A percentile compares a stretch with the other conserved stretches of the same genome.
Evolutionary conservation across 768 basidiomycete genomes (phyloP).

Genomic region (Macrocybe gigantea): DNA sequence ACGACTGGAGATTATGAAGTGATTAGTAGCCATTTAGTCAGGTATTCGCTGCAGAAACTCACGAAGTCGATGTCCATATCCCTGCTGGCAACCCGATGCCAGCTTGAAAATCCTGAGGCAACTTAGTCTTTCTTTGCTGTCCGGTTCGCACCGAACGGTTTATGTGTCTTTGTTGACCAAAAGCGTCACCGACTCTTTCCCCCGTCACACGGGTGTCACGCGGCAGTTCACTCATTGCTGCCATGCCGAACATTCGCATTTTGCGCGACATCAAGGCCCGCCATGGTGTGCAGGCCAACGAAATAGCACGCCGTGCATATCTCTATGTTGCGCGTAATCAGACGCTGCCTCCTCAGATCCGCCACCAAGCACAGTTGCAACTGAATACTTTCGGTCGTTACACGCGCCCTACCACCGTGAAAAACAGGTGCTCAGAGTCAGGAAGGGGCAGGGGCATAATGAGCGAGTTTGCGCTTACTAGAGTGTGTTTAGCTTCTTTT

Average conservation of each 20-base stretch:
- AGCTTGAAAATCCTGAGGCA: not conserved
- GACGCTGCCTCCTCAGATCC: slow-evolving; percentile 79
- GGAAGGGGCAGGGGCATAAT: slow-evolving; percentile 87
- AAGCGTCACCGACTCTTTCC: slow-evolving; percentile 6
- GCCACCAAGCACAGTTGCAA: slow-evolving; percentile 92
- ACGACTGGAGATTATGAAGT: slow-evolving; percentile 15
- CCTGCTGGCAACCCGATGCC: no score
- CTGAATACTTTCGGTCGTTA: slow-evolving; percentile 82
- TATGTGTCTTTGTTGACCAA: slow-evolving; percentile 26
- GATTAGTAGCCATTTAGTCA: not conserved
- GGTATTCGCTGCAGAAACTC: no score
- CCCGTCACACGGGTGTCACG: not conserved
- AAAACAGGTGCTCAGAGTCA: slow-evolving; percentile 82
- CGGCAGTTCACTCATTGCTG: slow-evolving; percentile 1
- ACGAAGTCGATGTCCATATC: no score
- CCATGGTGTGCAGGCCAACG: slow-evolving; percentile 62
- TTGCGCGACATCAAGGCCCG: slow-evolving; percentile 79
- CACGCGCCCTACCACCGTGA: slow-evolving; percentile 81
- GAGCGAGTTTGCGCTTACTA: slow-evolving; percentile 80
- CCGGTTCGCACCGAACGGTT: slow-evolving; percentile 27
- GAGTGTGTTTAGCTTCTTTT: slow-evolving; percentile 39
- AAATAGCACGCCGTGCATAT: slow-evolving; percentile 84
- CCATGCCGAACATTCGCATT: slow-evolving; percentile 36
- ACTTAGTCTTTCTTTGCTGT: not conserved
- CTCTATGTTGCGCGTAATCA: slow-evolving; percentile 92